phyloP scores from a whole-genome alignment of 164 flowering plant genomes.

The Macadamia tetraphylla region DNA sequence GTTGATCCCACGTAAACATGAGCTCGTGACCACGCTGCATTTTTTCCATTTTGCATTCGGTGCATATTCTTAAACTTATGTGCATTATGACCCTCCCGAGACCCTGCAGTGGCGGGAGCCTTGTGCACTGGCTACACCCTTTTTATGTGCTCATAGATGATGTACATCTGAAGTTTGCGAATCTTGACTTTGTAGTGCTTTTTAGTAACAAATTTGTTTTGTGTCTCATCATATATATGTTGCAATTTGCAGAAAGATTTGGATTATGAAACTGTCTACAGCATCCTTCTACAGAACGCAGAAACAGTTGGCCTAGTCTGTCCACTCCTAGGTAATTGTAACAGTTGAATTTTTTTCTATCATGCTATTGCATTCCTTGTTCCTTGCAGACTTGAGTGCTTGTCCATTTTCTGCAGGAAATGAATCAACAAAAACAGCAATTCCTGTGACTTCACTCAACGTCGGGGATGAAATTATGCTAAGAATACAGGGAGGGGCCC shows the following conservation, averaged over 20 bases:
- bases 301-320: conserved; percentile 77
- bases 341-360: not conserved
- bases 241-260: conserved; percentile 26
- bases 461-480: conserved; percentile 67
- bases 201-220: not conserved
- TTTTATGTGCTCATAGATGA: too few relatives aligned
- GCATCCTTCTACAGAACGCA: conserved; percentile 81
- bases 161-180: too few relatives aligned
- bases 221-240: not conserved
- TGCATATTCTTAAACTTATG: too few relatives aligned
- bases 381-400: not conserved
- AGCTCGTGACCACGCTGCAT: too few relatives aligned
- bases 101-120: too few relatives aligned
- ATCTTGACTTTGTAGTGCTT: not conserved
- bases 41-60: too few relatives aligned
- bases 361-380: not conserved
- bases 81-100: too few relatives aligned
- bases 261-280: conserved; percentile 41
- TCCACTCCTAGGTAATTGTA: conserved; percentile 15
- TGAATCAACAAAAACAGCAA: conserved; percentile 31
- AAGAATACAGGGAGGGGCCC: conserved; percentile 73
- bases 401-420: conserved; percentile 27
- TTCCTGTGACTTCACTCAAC: conserved; percentile 79
- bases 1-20: too few relatives aligned
- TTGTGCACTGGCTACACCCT: too few relatives aligned